A percentile compares a stretch with the other conserved stretches of the same genome.
Evolutionary conservation across 768 basidiomycete species (phyloP).

Genomic region (Lactarius sp.): DNA sequence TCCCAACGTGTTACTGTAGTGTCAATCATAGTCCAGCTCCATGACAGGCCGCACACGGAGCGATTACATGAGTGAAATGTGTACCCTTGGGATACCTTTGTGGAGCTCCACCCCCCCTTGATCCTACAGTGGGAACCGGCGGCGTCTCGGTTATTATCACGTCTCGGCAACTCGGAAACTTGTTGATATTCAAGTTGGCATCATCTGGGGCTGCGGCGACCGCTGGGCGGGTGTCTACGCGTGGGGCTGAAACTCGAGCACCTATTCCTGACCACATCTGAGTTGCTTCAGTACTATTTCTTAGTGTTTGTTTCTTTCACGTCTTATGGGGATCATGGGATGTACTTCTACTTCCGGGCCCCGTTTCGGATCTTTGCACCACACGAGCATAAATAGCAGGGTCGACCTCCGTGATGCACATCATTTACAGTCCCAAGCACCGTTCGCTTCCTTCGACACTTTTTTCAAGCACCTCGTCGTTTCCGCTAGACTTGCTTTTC

Average conservation of each 20-base stretch:
- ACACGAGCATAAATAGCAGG: constrained; percentile 15
- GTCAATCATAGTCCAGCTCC: constrained; percentile 9
- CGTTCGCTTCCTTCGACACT: not conserved
- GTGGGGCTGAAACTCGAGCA: constrained; percentile 11
- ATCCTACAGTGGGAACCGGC: not conserved
- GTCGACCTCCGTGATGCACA: not conserved
- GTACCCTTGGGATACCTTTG: not conserved
- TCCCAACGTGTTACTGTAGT: constrained; percentile 9
- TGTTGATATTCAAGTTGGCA: not conserved
- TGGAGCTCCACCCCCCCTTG: not conserved
- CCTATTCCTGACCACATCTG: not conserved
- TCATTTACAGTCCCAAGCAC: not conserved
- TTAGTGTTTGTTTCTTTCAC: not conserved
- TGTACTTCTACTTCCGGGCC: not conserved
- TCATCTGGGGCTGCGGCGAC: not conserved
- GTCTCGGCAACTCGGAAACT: not conserved
- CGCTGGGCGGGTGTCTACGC: not conserved
- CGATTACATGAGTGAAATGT: not conserved
- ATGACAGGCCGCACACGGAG: constrained; percentile 5
- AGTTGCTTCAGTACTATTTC: not conserved
- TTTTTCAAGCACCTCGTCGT: not conserved
- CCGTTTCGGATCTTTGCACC: not conserved
- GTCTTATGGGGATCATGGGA: constrained; percentile 5
- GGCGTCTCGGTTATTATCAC: constrained; percentile 1
- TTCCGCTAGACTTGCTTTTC: not conserved